A percentile compares a stretch with the other conserved stretches of the same genome.
phyloP scores from a whole-genome alignment of 2,329 filamentous ascomycete species.

The Cercospora janseana region DNA sequence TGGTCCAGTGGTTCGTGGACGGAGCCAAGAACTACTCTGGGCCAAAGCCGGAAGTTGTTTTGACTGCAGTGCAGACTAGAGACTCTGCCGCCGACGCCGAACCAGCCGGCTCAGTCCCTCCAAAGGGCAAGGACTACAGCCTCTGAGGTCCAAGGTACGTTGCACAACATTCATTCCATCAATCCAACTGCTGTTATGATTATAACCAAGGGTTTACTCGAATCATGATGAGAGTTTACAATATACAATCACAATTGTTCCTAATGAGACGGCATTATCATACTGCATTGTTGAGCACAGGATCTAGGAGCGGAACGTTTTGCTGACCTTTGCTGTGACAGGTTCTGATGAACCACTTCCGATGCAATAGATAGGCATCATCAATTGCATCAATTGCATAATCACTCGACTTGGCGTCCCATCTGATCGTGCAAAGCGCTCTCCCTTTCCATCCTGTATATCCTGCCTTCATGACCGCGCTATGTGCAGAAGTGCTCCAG shows the following conservation, averaged over 20 bases:
- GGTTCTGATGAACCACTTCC: no score
- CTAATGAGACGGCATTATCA: constrained; percentile 24
- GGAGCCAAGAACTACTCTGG: constrained; percentile 61
- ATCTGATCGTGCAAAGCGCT: no score
- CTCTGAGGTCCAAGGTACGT: constrained; percentile 24
- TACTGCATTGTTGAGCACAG: no score
- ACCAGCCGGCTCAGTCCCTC: constrained; percentile 11
- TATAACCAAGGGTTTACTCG: constrained; percentile 26
- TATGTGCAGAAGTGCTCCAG: no score
- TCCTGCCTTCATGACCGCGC: no score
- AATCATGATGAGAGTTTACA: constrained; percentile 26
- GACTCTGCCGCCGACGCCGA: constrained; percentile 20
- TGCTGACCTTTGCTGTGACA: no score
- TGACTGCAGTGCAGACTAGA: constrained; percentile 29
- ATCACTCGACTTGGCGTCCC: no score
- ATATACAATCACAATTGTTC: constrained; percentile 33
- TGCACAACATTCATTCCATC: neutral
- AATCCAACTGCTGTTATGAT: constrained; percentile 23
- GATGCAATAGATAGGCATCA: no score
- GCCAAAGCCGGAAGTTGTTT: constrained; percentile 40
- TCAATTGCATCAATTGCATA: no score
- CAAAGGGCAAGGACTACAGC: constrained; percentile 12
- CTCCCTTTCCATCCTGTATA: no score
- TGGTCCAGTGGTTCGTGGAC: constrained; percentile 60
- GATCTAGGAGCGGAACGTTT: no score